Conservation (phyloP, 495 filamentous ascomycete genomes). For the Pyrenula aspistea region DNA sequence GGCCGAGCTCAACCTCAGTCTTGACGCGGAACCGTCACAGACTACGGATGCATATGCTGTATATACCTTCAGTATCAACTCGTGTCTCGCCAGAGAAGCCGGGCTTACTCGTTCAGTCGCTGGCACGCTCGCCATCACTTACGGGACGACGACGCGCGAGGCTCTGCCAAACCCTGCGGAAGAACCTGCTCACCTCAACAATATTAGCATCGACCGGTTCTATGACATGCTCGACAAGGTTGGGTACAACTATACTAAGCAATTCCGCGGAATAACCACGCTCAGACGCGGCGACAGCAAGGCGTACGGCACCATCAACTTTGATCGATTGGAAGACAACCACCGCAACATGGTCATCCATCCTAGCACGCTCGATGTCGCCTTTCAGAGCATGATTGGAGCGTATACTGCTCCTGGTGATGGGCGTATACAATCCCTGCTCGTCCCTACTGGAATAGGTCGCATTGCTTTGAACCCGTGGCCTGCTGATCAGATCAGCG, state of each 20-base stretch:
- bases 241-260: constrained; percentile 13
- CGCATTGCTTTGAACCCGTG: not conserved
- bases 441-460: not conserved
- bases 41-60: constrained; percentile 2
- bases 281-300: constrained; percentile 4
- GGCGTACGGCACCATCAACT: constrained; percentile 1
- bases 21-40: constrained; percentile 1
- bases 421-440: not conserved
- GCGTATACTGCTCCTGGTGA: not conserved
- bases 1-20: constrained; percentile 9
- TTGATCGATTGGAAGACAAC: constrained; percentile 11
- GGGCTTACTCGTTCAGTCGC: constrained; percentile 2
- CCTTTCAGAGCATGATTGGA: constrained; percentile 1
- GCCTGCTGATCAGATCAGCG: not conserved
- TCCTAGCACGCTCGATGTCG: constrained; percentile 7
- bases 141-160: constrained; percentile 2
- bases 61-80: constrained; percentile 5
- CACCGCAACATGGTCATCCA: constrained; percentile 4
- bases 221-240: constrained; percentile 9
- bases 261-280: constrained; percentile 10
- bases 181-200: constrained; percentile 1
- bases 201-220: constrained; percentile 1
- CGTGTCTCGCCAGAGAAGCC: not conserved
- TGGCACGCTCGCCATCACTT: not conserved
- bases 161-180: not conserved